Base-by-base conservation (phyloP, 176 grass and related monocot genomes). In the Juncus inflexus region DNA sequence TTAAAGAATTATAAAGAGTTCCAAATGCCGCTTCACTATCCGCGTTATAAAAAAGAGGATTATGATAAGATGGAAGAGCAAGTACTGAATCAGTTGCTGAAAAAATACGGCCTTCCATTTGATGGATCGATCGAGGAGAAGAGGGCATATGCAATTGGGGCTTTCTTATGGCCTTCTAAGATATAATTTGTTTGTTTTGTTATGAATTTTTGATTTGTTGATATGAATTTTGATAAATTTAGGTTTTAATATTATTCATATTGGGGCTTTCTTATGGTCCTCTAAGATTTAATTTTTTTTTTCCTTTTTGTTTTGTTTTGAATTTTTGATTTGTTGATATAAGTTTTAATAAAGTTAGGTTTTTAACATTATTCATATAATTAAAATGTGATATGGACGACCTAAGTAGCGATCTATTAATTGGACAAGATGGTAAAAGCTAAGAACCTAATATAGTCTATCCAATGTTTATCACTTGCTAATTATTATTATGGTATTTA, bases 41-140 rank as follows among this genome's bases (percentile, higher is more conserved):
- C 90, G 10, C 67, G 69, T 65, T 95, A 86, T 75, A 83, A 38
- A 66, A 89, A 60, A 67, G 83, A 77, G 39, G 86, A 90, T 66
- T 95, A 95, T 74, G 90, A 95, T 82, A 56, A 65, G 45, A 95
- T 95, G 90, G 82, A 86, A 37, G 90, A 95, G 82, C 89, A 82
- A 85, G 74, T 76, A 65, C n/a, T 95, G 15, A 69, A 95, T 75
- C 68, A 74, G 79, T 74, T 95, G 9, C 79, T 95, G 51, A 35
- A 40, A 9, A 78, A 90, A 63, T 90, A 90, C 55, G 86, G 82
- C 5, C 82, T 90, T 3, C 69, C 79, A 4, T 73, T 73, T 54
- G 49, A 41, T 35, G 83, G 83, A 13, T 77, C 55, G 55, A n/a
- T 90, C 68, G 54, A 62, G 47, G 40, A 52, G 35, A 90, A 90